A percentile compares a stretch with the other conserved stretches of the same genome.
Evolutionary conservation across 2,329 filamentous ascomycete species (phyloP).

Genomic region (Cladosporium sp.): DNA sequence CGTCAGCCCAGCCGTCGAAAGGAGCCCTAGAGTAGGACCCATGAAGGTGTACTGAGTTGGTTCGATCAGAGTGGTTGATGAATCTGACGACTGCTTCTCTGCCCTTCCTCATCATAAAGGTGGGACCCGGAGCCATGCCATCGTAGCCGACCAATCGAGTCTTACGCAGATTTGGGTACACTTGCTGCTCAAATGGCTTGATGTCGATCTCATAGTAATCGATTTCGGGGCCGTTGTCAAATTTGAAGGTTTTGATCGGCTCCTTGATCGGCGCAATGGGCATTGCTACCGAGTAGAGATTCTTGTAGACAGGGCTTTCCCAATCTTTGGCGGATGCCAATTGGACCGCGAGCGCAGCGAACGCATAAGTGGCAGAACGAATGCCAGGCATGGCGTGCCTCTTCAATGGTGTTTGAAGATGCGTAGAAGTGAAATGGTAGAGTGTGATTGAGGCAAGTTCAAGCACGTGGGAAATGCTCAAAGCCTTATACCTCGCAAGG

Average conservation of each 20-base stretch:
- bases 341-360: constrained; percentile 1
- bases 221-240: constrained; percentile 23
- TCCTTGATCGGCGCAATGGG: constrained; percentile 19
- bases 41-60: constrained; percentile 50
- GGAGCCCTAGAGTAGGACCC: constrained; percentile 41
- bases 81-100: constrained; percentile 50
- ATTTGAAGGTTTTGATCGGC: constrained; percentile 20
- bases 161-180: constrained; percentile 39
- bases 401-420: background rate
- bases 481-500: background rate
- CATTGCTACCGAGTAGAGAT: constrained; percentile 17
- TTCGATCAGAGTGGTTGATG: constrained; percentile 44
- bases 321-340: constrained; percentile 6
- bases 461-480: background rate
- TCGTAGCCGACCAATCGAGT: constrained; percentile 41
- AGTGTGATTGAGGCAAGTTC: constrained; percentile 1
- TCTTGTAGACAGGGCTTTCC: constrained; percentile 18
- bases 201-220: constrained; percentile 45
- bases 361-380: constrained; percentile 1
- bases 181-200: constrained; percentile 34
- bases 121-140: constrained; percentile 50
- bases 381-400: constrained; percentile 7
- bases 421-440: background rate
- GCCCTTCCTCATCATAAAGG: constrained; percentile 43
- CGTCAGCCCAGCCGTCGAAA: constrained; percentile 50